Conservation (phyloP, 148 eudicot genomes). For the Chenopodium suecicum region DNA sequence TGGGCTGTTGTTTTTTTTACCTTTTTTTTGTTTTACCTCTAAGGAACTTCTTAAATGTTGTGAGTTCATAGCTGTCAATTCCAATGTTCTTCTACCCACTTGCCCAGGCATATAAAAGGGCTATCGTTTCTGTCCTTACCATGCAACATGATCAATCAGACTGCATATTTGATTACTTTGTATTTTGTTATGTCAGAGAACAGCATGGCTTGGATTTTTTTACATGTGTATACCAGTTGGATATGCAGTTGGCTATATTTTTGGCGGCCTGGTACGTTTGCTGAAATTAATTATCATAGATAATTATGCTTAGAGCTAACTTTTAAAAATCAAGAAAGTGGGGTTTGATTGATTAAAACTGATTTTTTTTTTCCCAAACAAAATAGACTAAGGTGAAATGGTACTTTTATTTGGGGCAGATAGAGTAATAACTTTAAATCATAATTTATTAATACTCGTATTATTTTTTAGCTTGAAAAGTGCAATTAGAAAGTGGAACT, state of each 20-base stretch:
- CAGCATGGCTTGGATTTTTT: conserved; percentile 87
- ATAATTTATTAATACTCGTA: too few relatives aligned
- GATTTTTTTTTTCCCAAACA: too few relatives aligned
- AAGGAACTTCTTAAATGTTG: background rate
- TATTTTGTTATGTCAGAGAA: conserved; percentile 48
- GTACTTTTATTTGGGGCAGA: too few relatives aligned
- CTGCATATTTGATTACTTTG: conserved; percentile 7
- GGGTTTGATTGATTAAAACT: too few relatives aligned
- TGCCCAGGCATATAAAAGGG: background rate
- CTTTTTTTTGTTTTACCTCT: too few relatives aligned
- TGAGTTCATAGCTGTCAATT: background rate
- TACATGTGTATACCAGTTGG: conserved; percentile 99
- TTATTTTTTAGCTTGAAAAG: too few relatives aligned
- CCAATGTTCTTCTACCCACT: background rate
- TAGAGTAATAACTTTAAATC: too few relatives aligned
- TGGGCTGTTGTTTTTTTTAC: too few relatives aligned
- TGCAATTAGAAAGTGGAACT: too few relatives aligned
- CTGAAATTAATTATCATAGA: background rate
- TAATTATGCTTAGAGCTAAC: background rate
- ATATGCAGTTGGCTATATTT: conserved; percentile 89
- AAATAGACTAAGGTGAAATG: too few relatives aligned
- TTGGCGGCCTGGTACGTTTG: conserved; percentile 78
- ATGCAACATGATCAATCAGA: background rate
- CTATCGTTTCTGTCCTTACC: background rate
- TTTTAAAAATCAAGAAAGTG: background rate